A percentile compares a stretch with the other conserved stretches of the same genome.
Evolutionary conservation across 768 basidiomycete species (phyloP).

Genomic region (Artomyces pyxidatus): DNA sequence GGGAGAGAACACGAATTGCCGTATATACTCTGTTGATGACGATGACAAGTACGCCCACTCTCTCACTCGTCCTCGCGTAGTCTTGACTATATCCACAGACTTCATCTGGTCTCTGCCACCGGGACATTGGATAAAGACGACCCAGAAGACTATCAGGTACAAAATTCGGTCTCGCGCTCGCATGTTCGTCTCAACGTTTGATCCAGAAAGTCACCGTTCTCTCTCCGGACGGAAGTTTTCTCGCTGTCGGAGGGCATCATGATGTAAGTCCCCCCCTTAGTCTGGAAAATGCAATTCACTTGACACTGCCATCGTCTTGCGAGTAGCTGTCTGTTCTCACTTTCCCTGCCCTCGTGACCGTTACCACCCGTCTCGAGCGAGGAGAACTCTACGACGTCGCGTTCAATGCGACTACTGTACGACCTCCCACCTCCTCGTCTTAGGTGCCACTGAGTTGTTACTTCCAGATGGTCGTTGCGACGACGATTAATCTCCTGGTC

Average conservation of each 20-base stretch:
- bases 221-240: slow-evolving; percentile 55
- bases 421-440: slow-evolving; percentile 5
- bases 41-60: slow-evolving; percentile 53
- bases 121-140: slow-evolving; percentile 57
- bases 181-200: slow-evolving; percentile 7
- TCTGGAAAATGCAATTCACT: no score
- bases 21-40: slow-evolving; percentile 48
- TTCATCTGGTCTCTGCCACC: slow-evolving; percentile 40
- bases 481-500: slow-evolving; percentile 54
- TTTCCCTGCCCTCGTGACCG: slow-evolving; percentile 31
- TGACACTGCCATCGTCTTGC: not conserved
- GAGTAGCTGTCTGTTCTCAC: slow-evolving; percentile 19
- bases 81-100: slow-evolving; percentile 29
- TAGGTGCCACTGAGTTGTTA: not conserved
- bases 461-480: slow-evolving; percentile 54
- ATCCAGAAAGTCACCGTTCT: slow-evolving; percentile 82
- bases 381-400: slow-evolving; percentile 85
- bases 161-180: slow-evolving; percentile 8
- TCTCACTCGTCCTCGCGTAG: not conserved
- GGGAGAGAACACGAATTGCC: slow-evolving; percentile 80
- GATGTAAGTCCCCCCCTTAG: slow-evolving; percentile 58
- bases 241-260: slow-evolving; percentile 68
- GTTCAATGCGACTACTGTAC: slow-evolving; percentile 60
- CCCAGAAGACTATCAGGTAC: slow-evolving; percentile 79
- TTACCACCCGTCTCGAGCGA: slow-evolving; percentile 43